Base-by-base conservation (phyloP, 2,329 filamentous ascomycete genomes). In the Cladophialophora immunda region DNA sequence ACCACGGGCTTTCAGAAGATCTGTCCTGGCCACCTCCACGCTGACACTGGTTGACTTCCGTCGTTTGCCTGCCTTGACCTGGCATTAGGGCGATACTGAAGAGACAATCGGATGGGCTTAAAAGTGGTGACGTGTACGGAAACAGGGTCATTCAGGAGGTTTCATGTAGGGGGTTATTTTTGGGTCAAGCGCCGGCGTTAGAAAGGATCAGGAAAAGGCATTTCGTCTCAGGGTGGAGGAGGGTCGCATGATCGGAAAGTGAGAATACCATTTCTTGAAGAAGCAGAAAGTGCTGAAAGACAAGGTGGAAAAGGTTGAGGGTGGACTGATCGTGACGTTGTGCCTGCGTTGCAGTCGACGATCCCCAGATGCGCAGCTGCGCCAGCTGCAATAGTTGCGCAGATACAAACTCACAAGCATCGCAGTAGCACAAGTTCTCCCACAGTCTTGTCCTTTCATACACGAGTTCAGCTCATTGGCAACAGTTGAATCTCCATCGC, bases 1-100 rank as follows among this genome's bases (percentile, higher is more conserved):
- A 29, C 64, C 66, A 7, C 55, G 66, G 34, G 13, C 25, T 32
- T 41, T 38, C 13, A 54, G 47, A 29, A 80, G 84, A 29, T 86
- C 86, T 0, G 74, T 90, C 47, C 81, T 91, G 8, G 85, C 86
- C 88, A 90, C 75, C 81, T 91, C 34, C 90, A 90, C 75, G 88
- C 85, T 71, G 88, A 91, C 77, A 89, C 87, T 4, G 87, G 85
- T 25, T 91, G 89, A 88, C 80, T 91, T 1, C 78, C 90, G n/a
- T 87, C 89, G 67, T 80, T 91, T 8, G 87, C 88, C 0, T 83
- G 84, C 53, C 87, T 86, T 4, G 72, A 78, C 0, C 76, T 78
- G 32, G 78, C 78, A 4, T 19, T 45, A 41, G 4, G 15, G 6
- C 2, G 36, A 1, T 11, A 15, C 38, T 6, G n/a, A 19, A 45